These are phyloP conservation scores for Hanseniaspora taiwanica DNA, from an alignment of 805 yeast genomes.

Conservation along the genomic window DNA sequence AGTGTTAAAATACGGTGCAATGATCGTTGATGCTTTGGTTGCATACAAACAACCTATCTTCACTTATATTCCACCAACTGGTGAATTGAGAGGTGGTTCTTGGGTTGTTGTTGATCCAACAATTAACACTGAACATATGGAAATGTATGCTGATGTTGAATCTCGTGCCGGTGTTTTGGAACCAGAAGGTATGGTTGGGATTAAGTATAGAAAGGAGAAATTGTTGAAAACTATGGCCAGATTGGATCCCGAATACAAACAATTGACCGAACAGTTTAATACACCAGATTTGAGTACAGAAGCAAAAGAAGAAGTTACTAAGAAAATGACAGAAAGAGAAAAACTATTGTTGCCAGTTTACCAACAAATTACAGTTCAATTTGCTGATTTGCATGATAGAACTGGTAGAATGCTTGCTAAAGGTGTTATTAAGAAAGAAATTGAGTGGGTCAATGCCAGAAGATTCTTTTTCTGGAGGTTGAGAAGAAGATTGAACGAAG, in stretches of 20 bases:
- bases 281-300: constrained; percentile 43
- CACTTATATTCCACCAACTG: constrained; percentile 95
- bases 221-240: constrained; percentile 83
- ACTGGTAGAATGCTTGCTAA: constrained; percentile 95
- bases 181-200: constrained; percentile 99
- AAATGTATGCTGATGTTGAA: constrained; percentile 95
- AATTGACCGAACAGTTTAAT: constrained; percentile 46
- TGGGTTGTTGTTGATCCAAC: constrained; percentile 99
- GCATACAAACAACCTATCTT: constrained; percentile 94
- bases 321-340: constrained; percentile 68
- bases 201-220: constrained; percentile 91
- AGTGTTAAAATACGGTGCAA: constrained; percentile 92
- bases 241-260: constrained; percentile 64
- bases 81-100: constrained; percentile 98
- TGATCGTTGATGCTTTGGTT: constrained; percentile 91
- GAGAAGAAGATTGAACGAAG: constrained; percentile 90
- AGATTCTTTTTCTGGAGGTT: constrained; percentile 98
- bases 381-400: constrained; percentile 96
- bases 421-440: constrained; percentile 74
- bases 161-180: constrained; percentile 96
- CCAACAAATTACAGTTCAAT: constrained; percentile 84
- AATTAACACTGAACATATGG: constrained; percentile 94
- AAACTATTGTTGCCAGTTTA: constrained; percentile 71
- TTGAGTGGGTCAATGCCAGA: constrained; percentile 80
- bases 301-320: constrained; percentile 50